Evolutionary conservation across 2,329 filamentous ascomycete species (phyloP).

Genomic region (Phyllosticta paracitricarpa): DNA sequence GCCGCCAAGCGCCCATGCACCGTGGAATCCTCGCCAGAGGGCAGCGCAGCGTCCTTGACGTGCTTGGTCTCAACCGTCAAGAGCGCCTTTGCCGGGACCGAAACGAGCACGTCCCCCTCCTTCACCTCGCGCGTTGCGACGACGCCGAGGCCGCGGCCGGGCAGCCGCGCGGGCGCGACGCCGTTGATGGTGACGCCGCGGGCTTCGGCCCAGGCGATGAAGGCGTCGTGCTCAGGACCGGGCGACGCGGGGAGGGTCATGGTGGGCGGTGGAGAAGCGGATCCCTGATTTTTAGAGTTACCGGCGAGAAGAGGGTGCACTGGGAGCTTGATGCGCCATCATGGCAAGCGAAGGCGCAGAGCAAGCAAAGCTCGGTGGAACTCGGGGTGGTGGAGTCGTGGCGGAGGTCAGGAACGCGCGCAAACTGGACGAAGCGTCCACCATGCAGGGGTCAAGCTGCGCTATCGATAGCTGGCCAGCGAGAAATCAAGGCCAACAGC

Average conservation of each 20-base stretch:
- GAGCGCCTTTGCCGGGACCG: slow-evolving; percentile 54
- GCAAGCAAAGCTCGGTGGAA: not conserved
- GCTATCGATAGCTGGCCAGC: not conserved
- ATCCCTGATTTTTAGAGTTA: not conserved
- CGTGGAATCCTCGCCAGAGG: slow-evolving; percentile 38
- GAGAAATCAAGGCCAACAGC: not conserved
- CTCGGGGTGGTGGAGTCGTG: not conserved
- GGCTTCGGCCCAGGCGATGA: slow-evolving; percentile 57
- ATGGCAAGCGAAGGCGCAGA: not conserved
- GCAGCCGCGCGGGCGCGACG: slow-evolving; percentile 56
- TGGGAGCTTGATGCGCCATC: not conserved
- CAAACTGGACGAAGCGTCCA: not conserved
- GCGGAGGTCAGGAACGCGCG: not conserved
- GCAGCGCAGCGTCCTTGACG: slow-evolving; percentile 42
- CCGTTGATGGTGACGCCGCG: slow-evolving; percentile 59
- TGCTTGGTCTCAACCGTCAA: slow-evolving; percentile 49
- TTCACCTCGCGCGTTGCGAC: slow-evolving; percentile 57
- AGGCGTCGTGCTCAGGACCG: slow-evolving; percentile 38
- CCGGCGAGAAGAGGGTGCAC: not conserved
- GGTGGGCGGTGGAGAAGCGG: not conserved
- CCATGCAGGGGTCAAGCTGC: not conserved
- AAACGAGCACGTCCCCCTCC: slow-evolving; percentile 52
- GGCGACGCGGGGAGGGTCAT: slow-evolving; percentile 17
- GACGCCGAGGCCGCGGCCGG: slow-evolving; percentile 68
- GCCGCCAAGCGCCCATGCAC: slow-evolving; percentile 67